Base-by-base conservation (phyloP, 441 rosid species). In the Rhodomyrtus psidioides region DNA sequence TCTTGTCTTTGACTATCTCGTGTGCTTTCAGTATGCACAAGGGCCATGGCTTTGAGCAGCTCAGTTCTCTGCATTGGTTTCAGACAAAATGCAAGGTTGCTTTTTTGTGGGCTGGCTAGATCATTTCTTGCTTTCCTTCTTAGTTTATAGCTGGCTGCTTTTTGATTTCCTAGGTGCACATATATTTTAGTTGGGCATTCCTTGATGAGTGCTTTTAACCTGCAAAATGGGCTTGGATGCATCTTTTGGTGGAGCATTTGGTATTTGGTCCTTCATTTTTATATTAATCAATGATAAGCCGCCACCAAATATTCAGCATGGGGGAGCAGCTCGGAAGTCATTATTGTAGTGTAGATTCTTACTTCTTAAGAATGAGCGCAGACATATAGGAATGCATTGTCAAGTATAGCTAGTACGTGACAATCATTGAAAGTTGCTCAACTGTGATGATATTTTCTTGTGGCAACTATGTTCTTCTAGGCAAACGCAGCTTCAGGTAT, bases 401-500 rank as follows among this genome's bases (percentile, higher is more conserved):
- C 79, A 39, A 70, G n/a, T 70, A 39, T 62, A 4, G 30, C 13
- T 62, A 16, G 30, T 9, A 62, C 10, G 12, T 62, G 44, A 62
- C 23, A 62, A 62, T 30, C 44, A 30, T 60, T 28, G 42, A 28
- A 59, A 60, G 74, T 19, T 65, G 46, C 26, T 34, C 76, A 17
- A 65, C 76, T 65, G 76, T 19, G 42, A 70, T 70, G 12, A 39
- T 70, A 49, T 34, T 70, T 82, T 82, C 58, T 82, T 51, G 55
- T 30, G 60, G 17, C 9, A 2, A 53, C 0, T 70, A 34, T 70
- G 79, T 70, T 6, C 79, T 39, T 70, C n/a, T 70, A 92, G 94
- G 93, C 93, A 57, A 94, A 92, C 2, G 93, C 94, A 13, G 93
- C 93, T 7, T 92, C 93, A 21, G 95, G 96, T 34, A 92, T 92